Conservation (phyloP, 768 basidiomycete species). For the Mycena pura region DNA sequence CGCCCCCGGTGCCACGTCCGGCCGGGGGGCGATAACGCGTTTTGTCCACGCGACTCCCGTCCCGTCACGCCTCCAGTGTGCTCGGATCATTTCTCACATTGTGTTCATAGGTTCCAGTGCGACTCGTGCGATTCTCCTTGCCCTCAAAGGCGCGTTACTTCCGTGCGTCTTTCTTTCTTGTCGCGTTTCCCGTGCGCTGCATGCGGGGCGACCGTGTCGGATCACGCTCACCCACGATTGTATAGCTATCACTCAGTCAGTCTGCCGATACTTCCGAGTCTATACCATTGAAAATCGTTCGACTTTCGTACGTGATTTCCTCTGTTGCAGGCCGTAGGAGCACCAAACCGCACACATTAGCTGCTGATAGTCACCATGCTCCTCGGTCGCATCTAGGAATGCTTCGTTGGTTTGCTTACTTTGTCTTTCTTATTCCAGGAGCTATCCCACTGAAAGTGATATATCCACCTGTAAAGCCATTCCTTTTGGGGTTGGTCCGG, state of each 20-base stretch:
- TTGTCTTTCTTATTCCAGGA: slow-evolving; percentile 22
- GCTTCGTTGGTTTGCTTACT: slow-evolving; percentile 17
- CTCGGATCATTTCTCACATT: slow-evolving; percentile 30
- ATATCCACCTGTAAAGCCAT: slow-evolving; percentile 16
- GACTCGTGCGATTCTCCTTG: not conserved
- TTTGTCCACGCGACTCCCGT: slow-evolving; percentile 27
- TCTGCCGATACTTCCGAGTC: slow-evolving; percentile 1
- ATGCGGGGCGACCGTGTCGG: slow-evolving; percentile 1
- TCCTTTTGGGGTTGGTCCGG: slow-evolving; percentile 26
- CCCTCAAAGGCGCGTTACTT: not conserved
- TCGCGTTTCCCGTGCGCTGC: not conserved
- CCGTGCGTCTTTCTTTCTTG: slow-evolving; percentile 3
- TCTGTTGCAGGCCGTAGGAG: slow-evolving; percentile 9
- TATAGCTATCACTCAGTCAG: slow-evolving; percentile 16
- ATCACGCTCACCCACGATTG: slow-evolving; percentile 20
- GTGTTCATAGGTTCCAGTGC: slow-evolving; percentile 14
- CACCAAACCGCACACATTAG: slow-evolving; percentile 16
- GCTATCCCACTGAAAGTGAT: not conserved
- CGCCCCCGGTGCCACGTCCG: slow-evolving; percentile 20
- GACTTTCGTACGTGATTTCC: slow-evolving; percentile 18
- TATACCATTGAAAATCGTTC: slow-evolving; percentile 13
- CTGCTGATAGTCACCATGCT: slow-evolving; percentile 16
- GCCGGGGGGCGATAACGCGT: slow-evolving; percentile 25
- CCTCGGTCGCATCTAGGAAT: slow-evolving; percentile 12
- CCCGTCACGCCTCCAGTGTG: slow-evolving; percentile 29